phyloP scores from a whole-genome alignment of 305 asterid species.

The Fraxinus angustifolia region DNA sequence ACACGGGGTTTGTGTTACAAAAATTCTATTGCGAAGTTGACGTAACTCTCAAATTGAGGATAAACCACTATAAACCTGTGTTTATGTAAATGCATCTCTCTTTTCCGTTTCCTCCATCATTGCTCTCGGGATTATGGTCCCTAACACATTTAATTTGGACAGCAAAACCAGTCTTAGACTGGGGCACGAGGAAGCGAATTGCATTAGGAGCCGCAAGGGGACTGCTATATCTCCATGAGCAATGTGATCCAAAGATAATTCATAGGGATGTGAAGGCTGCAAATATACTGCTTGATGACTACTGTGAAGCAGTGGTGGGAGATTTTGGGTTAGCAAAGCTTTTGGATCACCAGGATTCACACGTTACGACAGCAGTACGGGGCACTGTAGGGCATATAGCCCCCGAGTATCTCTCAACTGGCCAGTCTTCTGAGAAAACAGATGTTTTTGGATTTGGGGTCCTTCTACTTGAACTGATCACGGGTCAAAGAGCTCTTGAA shows the following conservation, averaged over 20 bases:
- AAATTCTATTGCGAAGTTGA: not conserved
- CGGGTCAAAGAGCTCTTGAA: conserved; percentile 48
- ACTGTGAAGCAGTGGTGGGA: conserved; percentile 51
- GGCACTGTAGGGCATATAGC: conserved; percentile 56
- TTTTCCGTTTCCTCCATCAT: not conserved
- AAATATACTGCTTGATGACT: conserved; percentile 48
- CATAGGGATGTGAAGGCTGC: conserved; percentile 57
- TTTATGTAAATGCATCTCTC: not conserved
- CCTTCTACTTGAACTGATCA: conserved; percentile 47
- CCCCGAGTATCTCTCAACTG: conserved; percentile 51
- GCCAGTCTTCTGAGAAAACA: conserved; percentile 52
- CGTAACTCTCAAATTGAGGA: not conserved
- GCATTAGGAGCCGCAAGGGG: conserved; percentile 53
- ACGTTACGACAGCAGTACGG: conserved; percentile 47
- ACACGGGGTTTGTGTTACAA: not conserved
- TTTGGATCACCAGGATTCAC: conserved; percentile 47
- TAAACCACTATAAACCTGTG: not conserved
- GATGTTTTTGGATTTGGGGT: conserved; percentile 53
- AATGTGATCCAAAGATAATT: conserved; percentile 51
- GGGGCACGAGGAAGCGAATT: conserved; percentile 45
- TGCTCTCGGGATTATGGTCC: not conserved
- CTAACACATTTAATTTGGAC: conserved; percentile 1
- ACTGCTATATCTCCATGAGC: conserved; percentile 46
- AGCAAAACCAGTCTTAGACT: conserved; percentile 48
- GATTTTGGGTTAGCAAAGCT: conserved; percentile 55